Base-by-base conservation (phyloP, 2,329 filamentous ascomycete genomes). In the Camptophora hylomeconis region DNA sequence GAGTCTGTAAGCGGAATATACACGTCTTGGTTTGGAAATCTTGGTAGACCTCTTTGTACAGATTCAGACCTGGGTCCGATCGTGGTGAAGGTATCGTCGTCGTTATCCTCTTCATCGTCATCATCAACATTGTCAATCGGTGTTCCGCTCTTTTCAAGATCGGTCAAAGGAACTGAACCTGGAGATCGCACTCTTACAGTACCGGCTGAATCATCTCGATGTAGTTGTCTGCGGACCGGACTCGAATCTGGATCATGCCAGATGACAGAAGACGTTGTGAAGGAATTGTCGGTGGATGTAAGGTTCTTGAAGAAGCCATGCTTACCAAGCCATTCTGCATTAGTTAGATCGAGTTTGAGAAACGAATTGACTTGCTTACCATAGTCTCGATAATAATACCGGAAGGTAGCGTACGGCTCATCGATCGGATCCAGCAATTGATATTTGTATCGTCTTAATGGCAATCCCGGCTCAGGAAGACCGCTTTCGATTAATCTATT, bases 341-440 rank as follows among this genome's bases (percentile, higher is more conserved):
- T 21, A 31, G 7, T 21, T 10, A 9, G 28, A 31, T 19, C 22
- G 15, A 16, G 20, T 17, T 7, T 4, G 7, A 9, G 6, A 12
- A 3, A 31, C 16, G 10, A 31, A n/a, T 8, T 20, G 21, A 17
- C 16, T 17, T 25, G 28, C 31, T 35, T n/a, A 35, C 35, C 36
- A 26, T 29, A 20, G 20, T 30, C 30, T n/a, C 39, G 36, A 25
- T 28, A 44, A 14, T 35, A 37, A 30, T 44, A 44, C 9, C 52
- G 46, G 36, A 67, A 63, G 2, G 46, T 57, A 3, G 51, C 61
- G 35, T 60, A 65, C 2, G 64, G 64, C 38, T 52, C 42, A 37
- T 66, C 59, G 5, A 57, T 29, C 2, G 61, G 52, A 42, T 68
- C 63, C 12, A 65, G 45, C 11, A 68, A 52, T 2, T 60, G 56